Evolutionary conservation across 805 yeast genomes (phyloP).

Genomic region (Lachancea lanzarotensis): DNA sequence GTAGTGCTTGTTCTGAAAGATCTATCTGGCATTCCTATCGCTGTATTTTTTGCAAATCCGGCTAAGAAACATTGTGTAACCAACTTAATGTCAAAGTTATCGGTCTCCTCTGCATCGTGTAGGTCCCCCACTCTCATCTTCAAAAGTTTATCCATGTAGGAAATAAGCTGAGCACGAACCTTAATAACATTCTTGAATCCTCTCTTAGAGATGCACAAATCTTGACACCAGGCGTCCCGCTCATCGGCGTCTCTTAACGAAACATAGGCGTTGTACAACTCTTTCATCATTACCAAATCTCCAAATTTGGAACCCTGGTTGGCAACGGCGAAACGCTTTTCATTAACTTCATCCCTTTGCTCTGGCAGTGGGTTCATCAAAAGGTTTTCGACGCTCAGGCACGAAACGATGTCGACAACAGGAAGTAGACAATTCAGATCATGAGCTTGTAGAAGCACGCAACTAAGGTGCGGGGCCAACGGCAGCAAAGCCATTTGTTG

Average conservation of each 20-base stretch:
- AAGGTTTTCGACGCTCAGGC: constrained; percentile 87
- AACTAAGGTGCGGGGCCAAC: constrained; percentile 84
- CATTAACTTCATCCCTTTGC: constrained; percentile 76
- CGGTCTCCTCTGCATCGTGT: constrained; percentile 8
- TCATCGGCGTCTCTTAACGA: constrained; percentile 45
- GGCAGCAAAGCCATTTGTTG: constrained; percentile 82
- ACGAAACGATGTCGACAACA: constrained; percentile 84
- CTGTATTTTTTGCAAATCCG: constrained; percentile 85
- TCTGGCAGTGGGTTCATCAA: constrained; percentile 75
- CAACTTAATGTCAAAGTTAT: constrained; percentile 44
- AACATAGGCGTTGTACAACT: constrained; percentile 54
- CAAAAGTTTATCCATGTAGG: constrained; percentile 45
- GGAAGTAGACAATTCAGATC: constrained; percentile 48
- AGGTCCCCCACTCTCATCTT: neutral
- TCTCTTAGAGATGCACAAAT: constrained; percentile 64
- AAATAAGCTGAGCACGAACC: constrained; percentile 67
- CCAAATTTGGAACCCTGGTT: constrained; percentile 70
- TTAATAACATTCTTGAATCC: constrained; percentile 73
- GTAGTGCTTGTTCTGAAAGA: constrained; percentile 79
- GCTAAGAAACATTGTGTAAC: constrained; percentile 72
- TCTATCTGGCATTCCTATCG: constrained; percentile 91
- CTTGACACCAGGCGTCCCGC: constrained; percentile 75
- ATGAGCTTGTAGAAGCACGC: constrained; percentile 69
- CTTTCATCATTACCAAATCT: constrained; percentile 77
- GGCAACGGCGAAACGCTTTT: constrained; percentile 60